These are phyloP conservation scores for Hericium coralloides DNA, from an alignment of 768 basidiomycete genomes.

Conservation along the genomic window DNA sequence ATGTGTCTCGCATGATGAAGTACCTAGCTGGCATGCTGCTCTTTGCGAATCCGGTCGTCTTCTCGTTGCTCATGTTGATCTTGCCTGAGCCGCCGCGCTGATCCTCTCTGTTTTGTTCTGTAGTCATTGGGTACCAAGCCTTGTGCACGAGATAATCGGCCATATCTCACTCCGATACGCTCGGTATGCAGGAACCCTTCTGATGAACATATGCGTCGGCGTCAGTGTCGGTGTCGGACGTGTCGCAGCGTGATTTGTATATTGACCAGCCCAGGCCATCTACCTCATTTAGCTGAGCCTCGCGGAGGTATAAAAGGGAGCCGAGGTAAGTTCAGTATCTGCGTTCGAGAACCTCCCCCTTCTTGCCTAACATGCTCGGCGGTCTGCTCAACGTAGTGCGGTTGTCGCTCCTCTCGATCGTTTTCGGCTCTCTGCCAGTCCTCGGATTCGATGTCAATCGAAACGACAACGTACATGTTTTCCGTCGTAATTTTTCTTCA, in stretches of 20 bases:
- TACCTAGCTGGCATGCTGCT: background rate
- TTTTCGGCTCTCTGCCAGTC: background rate
- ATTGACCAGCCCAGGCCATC: too few species aligned
- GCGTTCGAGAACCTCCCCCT: background rate
- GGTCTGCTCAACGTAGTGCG: background rate
- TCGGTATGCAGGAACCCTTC: too few species aligned
- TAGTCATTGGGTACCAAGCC: too few species aligned
- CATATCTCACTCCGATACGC: too few species aligned
- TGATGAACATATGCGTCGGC: too few species aligned
- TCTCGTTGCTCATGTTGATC: background rate
- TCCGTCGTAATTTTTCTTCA: background rate
- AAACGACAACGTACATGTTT: slow-evolving; percentile 29
- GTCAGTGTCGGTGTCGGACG: too few species aligned
- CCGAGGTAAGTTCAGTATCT: background rate
- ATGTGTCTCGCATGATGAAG: background rate
- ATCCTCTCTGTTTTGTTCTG: background rate
- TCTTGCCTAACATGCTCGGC: background rate
- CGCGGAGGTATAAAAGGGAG: background rate
- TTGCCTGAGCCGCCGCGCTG: background rate
- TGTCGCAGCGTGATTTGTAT: too few species aligned
- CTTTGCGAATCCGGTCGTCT: background rate
- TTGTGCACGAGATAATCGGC: too few species aligned
- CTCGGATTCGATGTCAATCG: slow-evolving; percentile 26
- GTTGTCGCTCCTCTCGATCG: background rate
- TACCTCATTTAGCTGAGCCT: too few species aligned